Evolutionary conservation across 805 yeast species (phyloP).

Genomic region (Yamadazyma sp.): DNA sequence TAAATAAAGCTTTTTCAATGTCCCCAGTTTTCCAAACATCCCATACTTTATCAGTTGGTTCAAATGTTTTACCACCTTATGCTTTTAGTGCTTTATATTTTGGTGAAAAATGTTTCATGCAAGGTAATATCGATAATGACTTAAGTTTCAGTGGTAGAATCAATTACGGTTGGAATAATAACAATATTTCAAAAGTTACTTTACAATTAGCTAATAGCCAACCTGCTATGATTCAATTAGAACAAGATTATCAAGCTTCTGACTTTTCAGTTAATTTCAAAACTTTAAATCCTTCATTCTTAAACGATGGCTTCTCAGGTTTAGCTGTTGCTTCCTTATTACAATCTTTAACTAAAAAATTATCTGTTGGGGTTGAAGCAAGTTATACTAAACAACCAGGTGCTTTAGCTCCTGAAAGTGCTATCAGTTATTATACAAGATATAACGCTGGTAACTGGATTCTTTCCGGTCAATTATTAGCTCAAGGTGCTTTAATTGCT

Average conservation of each 20-base stretch:
- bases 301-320: constrained; percentile 74
- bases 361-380: constrained; percentile 89
- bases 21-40: constrained; percentile 96
- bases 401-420: constrained; percentile 81
- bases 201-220: constrained; percentile 85
- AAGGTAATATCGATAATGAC: constrained; percentile 90
- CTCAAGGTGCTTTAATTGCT: constrained; percentile 84
- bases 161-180: constrained; percentile 86
- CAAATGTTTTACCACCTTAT: constrained; percentile 81
- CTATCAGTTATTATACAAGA: constrained; percentile 85
- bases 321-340: constrained; percentile 87
- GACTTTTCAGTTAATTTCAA: constrained; percentile 90
- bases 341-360: constrained; percentile 80
- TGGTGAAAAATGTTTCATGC: constrained; percentile 77
- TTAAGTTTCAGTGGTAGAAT: constrained; percentile 81
- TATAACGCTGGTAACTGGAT: constrained; percentile 88
- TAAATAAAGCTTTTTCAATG: constrained; percentile 85
- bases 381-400: constrained; percentile 74
- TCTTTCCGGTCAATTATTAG: constrained; percentile 89
- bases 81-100: constrained; percentile 89
- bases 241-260: constrained; percentile 89
- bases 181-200: constrained; percentile 76
- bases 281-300: constrained; percentile 81
- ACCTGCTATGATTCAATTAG: constrained; percentile 92
- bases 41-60: constrained; percentile 88